These are phyloP conservation scores for Paramecium primaurelia DNA, from an alignment of 73 alveolate species.

Conservation along the genomic window DNA sequence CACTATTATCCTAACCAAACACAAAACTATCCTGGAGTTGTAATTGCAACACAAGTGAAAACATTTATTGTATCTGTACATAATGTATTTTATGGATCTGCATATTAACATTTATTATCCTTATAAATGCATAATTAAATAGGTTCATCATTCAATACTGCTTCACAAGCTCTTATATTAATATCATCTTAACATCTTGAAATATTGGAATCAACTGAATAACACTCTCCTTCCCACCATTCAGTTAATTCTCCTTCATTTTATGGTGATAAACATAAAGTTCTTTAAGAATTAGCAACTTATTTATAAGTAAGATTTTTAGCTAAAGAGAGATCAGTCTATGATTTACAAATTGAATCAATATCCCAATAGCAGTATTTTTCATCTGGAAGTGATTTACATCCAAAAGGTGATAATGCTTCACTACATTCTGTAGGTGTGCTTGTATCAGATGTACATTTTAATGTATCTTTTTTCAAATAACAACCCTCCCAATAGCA, in stretches of 20 bases:
- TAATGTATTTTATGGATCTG: background rate
- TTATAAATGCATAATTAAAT: background rate
- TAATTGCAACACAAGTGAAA: background rate
- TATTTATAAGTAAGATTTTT: background rate
- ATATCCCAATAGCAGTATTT: background rate
- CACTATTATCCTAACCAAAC: constrained; percentile 9
- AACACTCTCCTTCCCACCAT: background rate
- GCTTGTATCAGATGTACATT: background rate
- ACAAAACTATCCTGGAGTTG: background rate
- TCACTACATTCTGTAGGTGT: background rate
- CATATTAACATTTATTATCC: background rate
- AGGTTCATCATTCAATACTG: background rate
- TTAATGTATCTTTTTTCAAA: background rate
- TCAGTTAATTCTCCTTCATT: background rate
- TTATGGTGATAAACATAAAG: background rate
- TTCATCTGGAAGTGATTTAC: background rate
- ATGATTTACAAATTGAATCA: background rate
- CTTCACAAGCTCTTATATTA: background rate
- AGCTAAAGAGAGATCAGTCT: background rate
- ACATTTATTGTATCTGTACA: background rate
- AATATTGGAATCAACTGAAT: background rate
- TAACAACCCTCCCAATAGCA: background rate
- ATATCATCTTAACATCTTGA: background rate
- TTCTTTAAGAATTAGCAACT: background rate
- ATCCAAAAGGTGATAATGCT: background rate